Conservation (phyloP, 257 asterid species). For the Nemophila menziesii region DNA sequence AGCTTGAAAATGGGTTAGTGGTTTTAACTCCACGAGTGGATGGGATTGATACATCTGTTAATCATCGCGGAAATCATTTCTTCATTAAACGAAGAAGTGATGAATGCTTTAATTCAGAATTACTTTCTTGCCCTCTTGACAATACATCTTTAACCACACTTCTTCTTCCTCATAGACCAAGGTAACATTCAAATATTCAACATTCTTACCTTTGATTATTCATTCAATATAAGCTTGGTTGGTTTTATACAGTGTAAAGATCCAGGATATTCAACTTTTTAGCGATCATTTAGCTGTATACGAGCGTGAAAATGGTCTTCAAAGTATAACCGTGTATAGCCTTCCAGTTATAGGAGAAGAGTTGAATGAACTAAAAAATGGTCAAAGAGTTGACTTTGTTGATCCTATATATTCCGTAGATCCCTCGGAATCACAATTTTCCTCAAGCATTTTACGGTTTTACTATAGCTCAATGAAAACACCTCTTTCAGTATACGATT, state of each 20-base stretch:
- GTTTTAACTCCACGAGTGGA: slow-evolving; percentile 61
- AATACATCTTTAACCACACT: slow-evolving; percentile 46
- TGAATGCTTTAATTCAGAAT: slow-evolving; percentile 71
- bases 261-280: slow-evolving; percentile 69
- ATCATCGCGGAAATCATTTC: slow-evolving; percentile 92
- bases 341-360: slow-evolving; percentile 79
- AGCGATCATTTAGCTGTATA: slow-evolving; percentile 62
- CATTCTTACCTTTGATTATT: background rate
- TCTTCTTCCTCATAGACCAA: slow-evolving; percentile 78
- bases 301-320: slow-evolving; percentile 81
- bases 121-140: slow-evolving; percentile 73
- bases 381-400: slow-evolving; percentile 50
- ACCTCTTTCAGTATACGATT: slow-evolving; percentile 79
- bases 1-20: slow-evolving; percentile 48
- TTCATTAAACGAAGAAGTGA: slow-evolving; percentile 73
- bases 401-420: slow-evolving; percentile 72
- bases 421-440: slow-evolving; percentile 52
- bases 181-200: slow-evolving; percentile 28
- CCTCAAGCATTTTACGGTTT: slow-evolving; percentile 69
- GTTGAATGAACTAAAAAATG: slow-evolving; percentile 50
- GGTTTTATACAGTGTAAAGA: slow-evolving; percentile 52
- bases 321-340: slow-evolving; percentile 42
- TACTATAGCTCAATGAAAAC: slow-evolving; percentile 71
- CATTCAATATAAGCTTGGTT: background rate
- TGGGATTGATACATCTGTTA: slow-evolving; percentile 72